Conservation (phyloP, 352 stramenopile genomes). For the Globisporangium paddicum region DNA sequence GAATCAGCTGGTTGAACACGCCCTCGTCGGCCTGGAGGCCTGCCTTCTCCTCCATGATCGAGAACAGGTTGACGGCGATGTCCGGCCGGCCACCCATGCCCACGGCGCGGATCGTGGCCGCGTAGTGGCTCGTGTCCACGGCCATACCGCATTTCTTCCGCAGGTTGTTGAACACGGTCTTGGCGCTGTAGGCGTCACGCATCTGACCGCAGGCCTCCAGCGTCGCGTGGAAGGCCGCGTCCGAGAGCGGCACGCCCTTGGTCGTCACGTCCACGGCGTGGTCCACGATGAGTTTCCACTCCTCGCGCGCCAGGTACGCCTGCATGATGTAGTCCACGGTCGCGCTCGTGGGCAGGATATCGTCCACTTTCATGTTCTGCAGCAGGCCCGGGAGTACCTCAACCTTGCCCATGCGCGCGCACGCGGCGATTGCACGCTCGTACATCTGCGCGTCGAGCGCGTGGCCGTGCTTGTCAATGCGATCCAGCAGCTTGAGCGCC, state of each 20-base stretch:
- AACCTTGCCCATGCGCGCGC: constrained; percentile 76
- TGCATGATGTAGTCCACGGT: constrained; percentile 83
- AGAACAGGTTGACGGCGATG: constrained; percentile 48
- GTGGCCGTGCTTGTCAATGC: constrained; percentile 51
- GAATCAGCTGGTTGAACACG: constrained; percentile 71
- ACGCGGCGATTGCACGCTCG: constrained; percentile 71
- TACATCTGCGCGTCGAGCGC: constrained; percentile 68
- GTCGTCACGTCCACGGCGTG: constrained; percentile 34
- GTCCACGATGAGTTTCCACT: constrained; percentile 56
- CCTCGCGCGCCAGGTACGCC: constrained; percentile 62
- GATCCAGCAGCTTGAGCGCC: constrained; percentile 69
- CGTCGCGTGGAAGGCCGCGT: constrained; percentile 64
- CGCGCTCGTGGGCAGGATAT: constrained; percentile 49
- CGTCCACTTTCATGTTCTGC: constrained; percentile 75
- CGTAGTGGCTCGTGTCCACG: constrained; percentile 38
- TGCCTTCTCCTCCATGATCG: constrained; percentile 54
- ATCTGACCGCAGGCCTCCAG: constrained; percentile 71
- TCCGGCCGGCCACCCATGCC: constrained; percentile 58
- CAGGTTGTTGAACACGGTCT: constrained; percentile 46
- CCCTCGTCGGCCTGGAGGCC: constrained; percentile 36
- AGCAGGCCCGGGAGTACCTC: constrained; percentile 68
- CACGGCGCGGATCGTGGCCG: constrained; percentile 55
- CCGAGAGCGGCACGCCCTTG: constrained; percentile 50
- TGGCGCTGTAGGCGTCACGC: constrained; percentile 38
- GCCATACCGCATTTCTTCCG: constrained; percentile 16